A percentile compares a stretch with the other conserved stretches of the same genome.
These are phyloP conservation scores for Magnaporthiopsis incrustans DNA, from an alignment of 2,329 filamentous ascomycete genomes.

Conservation along the genomic window DNA sequence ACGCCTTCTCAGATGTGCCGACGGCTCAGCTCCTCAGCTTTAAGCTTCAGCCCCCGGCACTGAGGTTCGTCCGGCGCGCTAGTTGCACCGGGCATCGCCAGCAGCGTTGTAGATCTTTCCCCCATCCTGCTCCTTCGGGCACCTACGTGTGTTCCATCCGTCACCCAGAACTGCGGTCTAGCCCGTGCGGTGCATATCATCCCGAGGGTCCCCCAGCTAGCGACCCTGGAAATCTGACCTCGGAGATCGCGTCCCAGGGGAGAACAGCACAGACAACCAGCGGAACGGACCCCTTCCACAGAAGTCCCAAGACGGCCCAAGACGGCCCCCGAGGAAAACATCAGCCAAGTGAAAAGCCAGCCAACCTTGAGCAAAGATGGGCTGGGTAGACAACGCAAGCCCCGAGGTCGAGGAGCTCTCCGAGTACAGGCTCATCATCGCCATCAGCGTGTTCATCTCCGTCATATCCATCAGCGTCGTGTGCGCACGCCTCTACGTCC, in stretches of 20 bases:
- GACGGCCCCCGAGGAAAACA: neutral
- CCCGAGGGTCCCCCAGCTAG: neutral
- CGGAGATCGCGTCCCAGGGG: neutral
- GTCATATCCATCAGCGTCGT: slow-evolving; percentile 34
- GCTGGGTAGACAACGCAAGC: slow-evolving; percentile 42
- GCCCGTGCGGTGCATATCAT: neutral
- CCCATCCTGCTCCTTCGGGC: neutral
- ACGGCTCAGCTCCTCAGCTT: neutral
- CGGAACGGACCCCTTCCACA: neutral
- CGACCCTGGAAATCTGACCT: neutral
- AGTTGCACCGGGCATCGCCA: neutral
- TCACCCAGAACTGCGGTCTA: neutral
- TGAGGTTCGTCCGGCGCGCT: neutral
- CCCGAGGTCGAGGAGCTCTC: slow-evolving; percentile 37
- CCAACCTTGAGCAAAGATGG: slow-evolving; percentile 26
- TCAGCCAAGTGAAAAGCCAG: neutral
- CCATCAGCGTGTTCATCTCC: slow-evolving; percentile 38
- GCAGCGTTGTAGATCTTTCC: neutral
- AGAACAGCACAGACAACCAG: neutral
- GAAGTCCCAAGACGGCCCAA: neutral
- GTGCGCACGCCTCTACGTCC: slow-evolving; percentile 31
- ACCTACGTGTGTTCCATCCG: too few species aligned
- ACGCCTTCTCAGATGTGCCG: neutral
- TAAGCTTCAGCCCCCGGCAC: neutral
- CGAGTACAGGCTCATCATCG: slow-evolving; percentile 39